These are phyloP conservation scores for Monosporascus sp. DNA, from an alignment of 2,329 filamentous ascomycete genomes.

Conservation along the genomic window DNA sequence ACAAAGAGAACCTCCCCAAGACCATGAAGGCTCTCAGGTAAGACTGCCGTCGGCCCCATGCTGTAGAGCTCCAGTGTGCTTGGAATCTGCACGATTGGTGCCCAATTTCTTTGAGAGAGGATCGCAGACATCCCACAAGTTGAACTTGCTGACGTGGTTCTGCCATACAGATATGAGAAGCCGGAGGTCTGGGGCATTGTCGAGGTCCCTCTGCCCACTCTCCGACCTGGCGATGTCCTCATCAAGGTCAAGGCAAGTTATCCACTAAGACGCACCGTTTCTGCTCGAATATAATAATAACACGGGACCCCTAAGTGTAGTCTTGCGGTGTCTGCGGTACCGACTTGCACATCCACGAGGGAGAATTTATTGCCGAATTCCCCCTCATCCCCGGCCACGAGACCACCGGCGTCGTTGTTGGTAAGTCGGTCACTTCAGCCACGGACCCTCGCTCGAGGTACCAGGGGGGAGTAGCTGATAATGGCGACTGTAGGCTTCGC, in stretches of 20 bases:
- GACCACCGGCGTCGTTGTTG: conserved; percentile 60
- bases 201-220: conserved; percentile 53
- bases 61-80: no score
- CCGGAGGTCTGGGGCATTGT: conserved; percentile 56
- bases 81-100: no score
- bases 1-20: conserved; percentile 23
- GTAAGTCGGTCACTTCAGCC: conserved; percentile 37
- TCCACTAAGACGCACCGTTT: background rate
- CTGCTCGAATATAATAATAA: conserved; percentile 7
- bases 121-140: background rate
- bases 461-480: conserved; percentile 4
- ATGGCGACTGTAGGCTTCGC: conserved; percentile 15
- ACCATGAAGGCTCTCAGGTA: conserved; percentile 55
- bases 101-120: background rate
- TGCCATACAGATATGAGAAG: conserved; percentile 49
- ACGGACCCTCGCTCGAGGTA: conserved; percentile 10
- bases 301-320: conserved; percentile 10
- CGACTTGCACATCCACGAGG: conserved; percentile 57
- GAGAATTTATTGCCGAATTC: conserved; percentile 60
- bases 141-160: conserved; percentile 11
- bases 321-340: conserved; percentile 31
- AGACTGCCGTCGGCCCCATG: background rate
- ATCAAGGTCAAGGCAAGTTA: conserved; percentile 57
- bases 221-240: conserved; percentile 55
- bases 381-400: conserved; percentile 64